phyloP scores from a whole-genome alignment of 2,329 filamentous ascomycete genomes.

The Pseudohalonectria lignicola region DNA sequence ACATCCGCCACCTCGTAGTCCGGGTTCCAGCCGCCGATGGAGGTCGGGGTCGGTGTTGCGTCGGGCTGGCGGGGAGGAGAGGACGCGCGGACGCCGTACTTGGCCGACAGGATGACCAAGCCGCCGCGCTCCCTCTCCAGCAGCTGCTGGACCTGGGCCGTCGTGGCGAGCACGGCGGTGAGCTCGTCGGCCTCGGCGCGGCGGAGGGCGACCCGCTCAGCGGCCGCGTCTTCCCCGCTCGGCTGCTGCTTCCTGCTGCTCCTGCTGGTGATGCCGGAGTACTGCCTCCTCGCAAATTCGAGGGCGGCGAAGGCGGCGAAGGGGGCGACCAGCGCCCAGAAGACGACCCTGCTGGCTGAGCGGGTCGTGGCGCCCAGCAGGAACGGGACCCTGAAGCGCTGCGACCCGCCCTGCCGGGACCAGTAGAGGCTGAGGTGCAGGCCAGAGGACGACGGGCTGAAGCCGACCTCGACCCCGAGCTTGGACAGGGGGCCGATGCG shows the following conservation, averaged over 20 bases:
- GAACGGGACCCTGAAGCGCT: slow-evolving; percentile 31
- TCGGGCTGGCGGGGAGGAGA: too few species aligned
- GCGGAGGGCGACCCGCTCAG: slow-evolving; percentile 15
- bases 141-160: slow-evolving; percentile 26
- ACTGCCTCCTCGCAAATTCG: slow-evolving; percentile 16
- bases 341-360: slow-evolving; percentile 12
- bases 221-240: slow-evolving; percentile 6
- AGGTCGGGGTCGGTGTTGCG: too few species aligned
- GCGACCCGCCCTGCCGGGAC: slow-evolving; percentile 26
- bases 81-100: slow-evolving; percentile 28
- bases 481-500: slow-evolving; percentile 27
- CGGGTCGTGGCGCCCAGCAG: slow-evolving; percentile 19
- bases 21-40: slow-evolving; percentile 12
- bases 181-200: slow-evolving; percentile 33
- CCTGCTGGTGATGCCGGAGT: too few species aligned
- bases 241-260: neutral
- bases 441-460: slow-evolving; percentile 25
- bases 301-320: slow-evolving; percentile 26
- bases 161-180: slow-evolving; percentile 26
- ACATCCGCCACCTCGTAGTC: slow-evolving; percentile 36
- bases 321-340: slow-evolving; percentile 27
- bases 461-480: slow-evolving; percentile 31
- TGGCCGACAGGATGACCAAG: slow-evolving; percentile 37
- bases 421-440: slow-evolving; percentile 35
- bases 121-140: slow-evolving; percentile 22